Evolutionary conservation across 2,329 filamentous ascomycete genomes (phyloP).

Genomic region (Falciphora oryzae): DNA sequence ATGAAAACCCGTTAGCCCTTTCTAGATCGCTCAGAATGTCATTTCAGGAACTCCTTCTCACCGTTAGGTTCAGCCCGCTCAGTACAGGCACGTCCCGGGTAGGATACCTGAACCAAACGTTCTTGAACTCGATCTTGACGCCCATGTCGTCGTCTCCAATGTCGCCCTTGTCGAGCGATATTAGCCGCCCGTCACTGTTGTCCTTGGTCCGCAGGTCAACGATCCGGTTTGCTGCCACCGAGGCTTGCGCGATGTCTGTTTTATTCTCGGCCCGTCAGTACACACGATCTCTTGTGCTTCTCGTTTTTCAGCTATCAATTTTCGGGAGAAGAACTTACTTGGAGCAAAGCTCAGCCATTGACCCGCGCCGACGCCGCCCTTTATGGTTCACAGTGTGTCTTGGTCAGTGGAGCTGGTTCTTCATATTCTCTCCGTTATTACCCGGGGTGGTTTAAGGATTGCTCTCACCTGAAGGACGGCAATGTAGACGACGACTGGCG

Average conservation of each 20-base stretch:
- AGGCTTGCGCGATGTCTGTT: slow-evolving; percentile 26
- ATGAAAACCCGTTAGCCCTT: not conserved
- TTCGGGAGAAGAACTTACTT: slow-evolving; percentile 16
- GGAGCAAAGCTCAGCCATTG: slow-evolving; percentile 28
- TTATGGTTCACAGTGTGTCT: not conserved
- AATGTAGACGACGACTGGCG: slow-evolving; percentile 26
- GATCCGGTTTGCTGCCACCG: slow-evolving; percentile 25
- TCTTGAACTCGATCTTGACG: slow-evolving; percentile 54
- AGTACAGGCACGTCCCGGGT: slow-evolving; percentile 65
- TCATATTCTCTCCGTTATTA: not conserved
- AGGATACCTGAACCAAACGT: slow-evolving; percentile 66
- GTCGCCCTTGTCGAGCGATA: slow-evolving; percentile 22
- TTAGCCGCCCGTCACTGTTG: slow-evolving; percentile 18
- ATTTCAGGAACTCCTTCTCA: slow-evolving; percentile 30
- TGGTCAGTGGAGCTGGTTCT: too few species aligned
- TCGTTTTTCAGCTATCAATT: not conserved
- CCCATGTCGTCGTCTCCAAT: slow-evolving; percentile 23
- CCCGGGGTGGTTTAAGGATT: not conserved
- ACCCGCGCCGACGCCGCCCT: slow-evolving; percentile 26
- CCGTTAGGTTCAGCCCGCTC: slow-evolving; percentile 52
- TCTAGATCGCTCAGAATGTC: not conserved
- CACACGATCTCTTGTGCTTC: not conserved
- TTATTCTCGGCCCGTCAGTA: not conserved
- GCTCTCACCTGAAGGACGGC: slow-evolving; percentile 24
- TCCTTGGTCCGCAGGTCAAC: slow-evolving; percentile 22